Evolutionary conservation across 441 rosid genomes (phyloP).

Genomic region (Metrosideros polymorpha): DNA sequence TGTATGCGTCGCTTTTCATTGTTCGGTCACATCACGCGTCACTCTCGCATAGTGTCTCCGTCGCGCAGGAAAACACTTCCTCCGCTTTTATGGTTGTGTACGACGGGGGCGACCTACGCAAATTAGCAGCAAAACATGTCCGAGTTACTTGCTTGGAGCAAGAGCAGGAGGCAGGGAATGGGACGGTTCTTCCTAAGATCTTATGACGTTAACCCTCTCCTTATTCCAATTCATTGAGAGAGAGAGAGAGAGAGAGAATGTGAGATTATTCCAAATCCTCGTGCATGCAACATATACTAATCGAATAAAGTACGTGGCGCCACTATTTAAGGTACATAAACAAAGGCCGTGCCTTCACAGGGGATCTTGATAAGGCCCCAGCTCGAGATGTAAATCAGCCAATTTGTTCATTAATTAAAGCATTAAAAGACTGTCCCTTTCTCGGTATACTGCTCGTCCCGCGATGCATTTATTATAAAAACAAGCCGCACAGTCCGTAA

Average conservation of each 20-base stretch:
- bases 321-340: background rate
- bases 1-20: background rate
- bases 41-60: background rate
- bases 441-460: background rate
- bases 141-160: background rate
- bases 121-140: background rate
- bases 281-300: background rate
- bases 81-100: background rate
- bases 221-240: background rate
- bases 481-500: background rate
- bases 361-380: background rate
- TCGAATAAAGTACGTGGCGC: background rate
- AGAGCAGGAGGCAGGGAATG: background rate
- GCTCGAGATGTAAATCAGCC: background rate
- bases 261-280: slow-evolving; percentile 7
- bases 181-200: background rate
- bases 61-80: background rate
- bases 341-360: background rate
- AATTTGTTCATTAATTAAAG: background rate
- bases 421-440: background rate
- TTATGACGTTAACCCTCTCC: background rate
- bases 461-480: background rate
- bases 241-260: background rate
- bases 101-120: background rate
- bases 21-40: fast-evolving